phyloP scores from a whole-genome alignment of 306 rosid species.

The Ochetophila trinervis region DNA sequence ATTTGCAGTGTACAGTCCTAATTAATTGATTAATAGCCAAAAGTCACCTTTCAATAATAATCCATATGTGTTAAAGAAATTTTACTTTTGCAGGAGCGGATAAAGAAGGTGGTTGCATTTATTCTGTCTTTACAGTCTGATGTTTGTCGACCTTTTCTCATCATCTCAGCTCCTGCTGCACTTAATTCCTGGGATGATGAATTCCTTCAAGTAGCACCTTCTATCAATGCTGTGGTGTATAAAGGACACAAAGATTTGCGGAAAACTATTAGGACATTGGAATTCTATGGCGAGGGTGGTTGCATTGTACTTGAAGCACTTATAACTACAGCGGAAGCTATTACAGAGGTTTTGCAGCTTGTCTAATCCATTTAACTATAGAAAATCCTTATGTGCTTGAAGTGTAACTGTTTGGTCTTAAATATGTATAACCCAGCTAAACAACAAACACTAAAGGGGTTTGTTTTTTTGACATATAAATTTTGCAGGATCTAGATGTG shows the following conservation, averaged over 20 bases:
- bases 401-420: neutral
- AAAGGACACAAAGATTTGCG: slow-evolving; percentile 51
- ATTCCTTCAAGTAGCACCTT: slow-evolving; percentile 45
- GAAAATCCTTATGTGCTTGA: neutral
- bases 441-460: neutral
- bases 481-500: slow-evolving; percentile 54
- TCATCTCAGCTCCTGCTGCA: slow-evolving; percentile 50
- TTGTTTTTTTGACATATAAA: neutral
- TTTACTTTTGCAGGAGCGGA: slow-evolving; percentile 46
- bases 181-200: slow-evolving; percentile 51
- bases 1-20: too few species aligned
- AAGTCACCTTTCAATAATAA: too few species aligned
- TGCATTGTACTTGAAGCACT: slow-evolving; percentile 49
- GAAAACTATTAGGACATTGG: slow-evolving; percentile 42
- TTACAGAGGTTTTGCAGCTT: slow-evolving; percentile 45
- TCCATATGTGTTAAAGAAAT: neutral
- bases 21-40: too few species aligned
- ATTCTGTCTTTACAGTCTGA: slow-evolving; percentile 47
- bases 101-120: slow-evolving; percentile 44
- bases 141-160: slow-evolving; percentile 48
- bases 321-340: slow-evolving; percentile 43
- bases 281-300: slow-evolving; percentile 40
- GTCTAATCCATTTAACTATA: slow-evolving; percentile 2
- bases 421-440: neutral
- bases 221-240: slow-evolving; percentile 48